Conservation (phyloP, 2,329 filamentous ascomycete genomes). For the Phyllosticta ampelicida region DNA sequence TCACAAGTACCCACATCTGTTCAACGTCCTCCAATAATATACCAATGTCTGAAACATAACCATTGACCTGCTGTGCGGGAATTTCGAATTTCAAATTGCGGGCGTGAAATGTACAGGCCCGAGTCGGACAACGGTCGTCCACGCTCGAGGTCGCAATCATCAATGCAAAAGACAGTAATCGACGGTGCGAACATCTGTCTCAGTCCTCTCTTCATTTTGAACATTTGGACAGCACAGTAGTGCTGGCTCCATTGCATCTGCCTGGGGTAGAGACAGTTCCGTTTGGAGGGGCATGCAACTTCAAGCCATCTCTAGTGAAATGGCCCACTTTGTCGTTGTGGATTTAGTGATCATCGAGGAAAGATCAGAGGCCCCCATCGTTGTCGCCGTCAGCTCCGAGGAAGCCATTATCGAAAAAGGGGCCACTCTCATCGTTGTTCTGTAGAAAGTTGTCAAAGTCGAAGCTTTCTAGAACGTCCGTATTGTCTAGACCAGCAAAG, state of each 20-base stretch:
- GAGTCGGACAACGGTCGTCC: neutral
- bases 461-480: constrained; percentile 58
- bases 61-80: neutral
- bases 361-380: neutral
- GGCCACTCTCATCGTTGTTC: constrained; percentile 29
- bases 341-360: too few relatives aligned
- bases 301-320: too few relatives aligned
- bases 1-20: neutral
- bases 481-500: constrained; percentile 37
- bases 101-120: neutral
- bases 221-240: too few relatives aligned
- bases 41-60: neutral
- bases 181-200: too few relatives aligned
- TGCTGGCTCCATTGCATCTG: too few relatives aligned
- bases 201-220: too few relatives aligned
- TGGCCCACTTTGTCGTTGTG: too few relatives aligned
- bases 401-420: constrained; percentile 2
- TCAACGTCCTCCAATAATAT: neutral
- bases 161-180: too few relatives aligned
- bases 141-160: neutral
- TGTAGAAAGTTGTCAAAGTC: constrained; percentile 59
- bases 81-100: neutral
- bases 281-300: too few relatives aligned
- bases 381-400: constrained; percentile 1
- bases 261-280: too few relatives aligned